Evolutionary conservation across 192 early-diverging fungal genomes (phyloP), one percentile per base, ranked within the genome.

Genomic region (Phycomyces nitens): DNA sequence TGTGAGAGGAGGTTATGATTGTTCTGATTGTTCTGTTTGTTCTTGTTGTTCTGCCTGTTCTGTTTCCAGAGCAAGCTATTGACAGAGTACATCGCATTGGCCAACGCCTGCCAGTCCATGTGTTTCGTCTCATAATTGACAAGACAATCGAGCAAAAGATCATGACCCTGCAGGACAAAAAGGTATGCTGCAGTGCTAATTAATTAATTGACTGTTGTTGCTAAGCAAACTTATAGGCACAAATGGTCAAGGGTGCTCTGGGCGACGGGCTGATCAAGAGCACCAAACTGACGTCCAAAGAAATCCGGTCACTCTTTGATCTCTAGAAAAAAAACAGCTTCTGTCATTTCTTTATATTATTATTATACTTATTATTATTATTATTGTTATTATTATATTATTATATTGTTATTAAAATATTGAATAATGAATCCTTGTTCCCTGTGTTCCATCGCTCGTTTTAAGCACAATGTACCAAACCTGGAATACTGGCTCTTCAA

Each of bases 71-170:
- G 9, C 90, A 93, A 73, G 91, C 91, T 0, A 88, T 93, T 21
- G 91, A 93, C 69, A 83, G 91, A 42, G 86, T 93, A 3, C 88
- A 93, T 66, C 82, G 91, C 8, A 84, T 93, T 24, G 91, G 91
- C 23, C 91, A 93, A 69, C 74, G 58, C 10, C 53, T 68, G 20
- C 80, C 83, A 4, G 87, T 93, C 10, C 60, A 81, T 14, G 88
- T 92, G 1, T 84, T 79, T 20, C 79, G 89, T 38, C 85, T 89
- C 51, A 80, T 92, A 64, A 76, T 91, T 21, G 61, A 80, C 21
- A 73, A 82, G 52, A 86, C 89, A 59, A 88, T 97, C 2, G 95
- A 97, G 65, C 92, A 95, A 74, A 86, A 86, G 71, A 94, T 97
- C 59, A 64, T 94, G 65, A 61, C 67, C 53, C 81, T 97, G 18